Conservation (phyloP, 2,329 filamentous ascomycete species). For the Ophiocordyceps camponoti-leonardi region DNA sequence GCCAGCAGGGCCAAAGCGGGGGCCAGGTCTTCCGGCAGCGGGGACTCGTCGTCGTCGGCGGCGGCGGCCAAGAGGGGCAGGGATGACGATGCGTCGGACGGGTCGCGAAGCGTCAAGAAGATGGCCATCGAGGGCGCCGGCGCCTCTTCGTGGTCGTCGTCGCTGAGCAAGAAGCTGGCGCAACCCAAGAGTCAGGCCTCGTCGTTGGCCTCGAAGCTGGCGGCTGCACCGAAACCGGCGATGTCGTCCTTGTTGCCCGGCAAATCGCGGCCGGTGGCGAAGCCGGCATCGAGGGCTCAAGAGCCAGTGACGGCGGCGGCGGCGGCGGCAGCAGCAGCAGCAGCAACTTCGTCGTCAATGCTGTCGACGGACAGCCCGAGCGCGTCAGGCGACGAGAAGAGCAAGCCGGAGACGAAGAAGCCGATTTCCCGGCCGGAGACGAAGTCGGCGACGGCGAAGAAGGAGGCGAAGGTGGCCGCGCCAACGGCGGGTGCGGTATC, state of each 20-base stretch:
- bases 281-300: conserved; percentile 19
- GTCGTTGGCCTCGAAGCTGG: conserved; percentile 11
- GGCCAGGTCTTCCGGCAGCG: conserved; percentile 10
- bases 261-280: conserved; percentile 26
- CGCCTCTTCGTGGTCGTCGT: conserved; percentile 11
- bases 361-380: conserved; percentile 8
- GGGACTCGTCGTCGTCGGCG: too few species aligned
- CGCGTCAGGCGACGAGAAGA: conserved; percentile 13
- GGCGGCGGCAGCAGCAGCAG: too few species aligned
- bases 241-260: conserved; percentile 25
- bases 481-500: conserved; percentile 21
- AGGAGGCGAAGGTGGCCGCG: conserved; percentile 13
- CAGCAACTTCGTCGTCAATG: too few species aligned
- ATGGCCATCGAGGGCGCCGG: conserved; percentile 21
- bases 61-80: conserved; percentile 18
- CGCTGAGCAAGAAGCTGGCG: conserved; percentile 21
- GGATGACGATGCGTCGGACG: conserved; percentile 22
- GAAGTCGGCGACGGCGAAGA: conserved; percentile 7
- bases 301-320: conserved; percentile 9
- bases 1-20: conserved; percentile 18
- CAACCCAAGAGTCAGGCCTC: conserved; percentile 16
- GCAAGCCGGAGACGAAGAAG: conserved; percentile 13
- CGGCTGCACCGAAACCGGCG: conserved; percentile 11
- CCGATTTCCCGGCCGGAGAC: conserved; percentile 4
- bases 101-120: conserved; percentile 21